Conservation (phyloP, 208 protist species). For the Crithidia mellificae region DNA sequence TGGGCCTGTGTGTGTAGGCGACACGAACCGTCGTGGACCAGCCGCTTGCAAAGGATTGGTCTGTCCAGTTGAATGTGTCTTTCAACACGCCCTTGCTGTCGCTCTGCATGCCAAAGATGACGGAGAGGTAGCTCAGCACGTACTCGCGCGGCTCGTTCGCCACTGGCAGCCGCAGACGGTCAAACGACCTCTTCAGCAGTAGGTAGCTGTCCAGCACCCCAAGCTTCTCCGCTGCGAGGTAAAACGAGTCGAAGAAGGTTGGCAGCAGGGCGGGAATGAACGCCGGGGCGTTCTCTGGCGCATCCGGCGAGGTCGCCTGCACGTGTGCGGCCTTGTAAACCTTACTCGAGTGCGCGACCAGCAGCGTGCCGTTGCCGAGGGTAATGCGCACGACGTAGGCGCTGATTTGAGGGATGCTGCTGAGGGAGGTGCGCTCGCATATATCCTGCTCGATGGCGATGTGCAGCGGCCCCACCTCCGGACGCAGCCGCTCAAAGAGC, state of each 20-base stretch:
- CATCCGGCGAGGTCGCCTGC: not conserved
- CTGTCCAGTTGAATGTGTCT: not conserved
- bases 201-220: not conserved
- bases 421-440: not conserved
- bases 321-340: not conserved
- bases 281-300: not conserved
- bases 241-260: constrained; percentile 10
- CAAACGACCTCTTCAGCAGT: constrained; percentile 19
- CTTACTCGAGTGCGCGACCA: not conserved
- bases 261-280: constrained; percentile 19
- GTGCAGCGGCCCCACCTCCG: not conserved
- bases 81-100: not conserved
- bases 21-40: constrained; percentile 14
- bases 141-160: constrained; percentile 28
- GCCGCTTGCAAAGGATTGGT: not conserved
- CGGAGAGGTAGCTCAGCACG: not conserved
- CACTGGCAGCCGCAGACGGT: constrained; percentile 15
- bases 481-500: not conserved
- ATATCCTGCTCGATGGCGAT: not conserved
- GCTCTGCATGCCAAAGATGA: constrained; percentile 10
- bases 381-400: constrained; percentile 2
- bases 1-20: not conserved
- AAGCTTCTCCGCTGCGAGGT: constrained; percentile 1
- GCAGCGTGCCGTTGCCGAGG: constrained; percentile 6
- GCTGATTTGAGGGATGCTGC: not conserved